Percentiles rank a stretch among this genome's conserved stretches.
Conservation (phyloP, 371 early-diverging fungal species). For the Apophysomyces variabilis region DNA sequence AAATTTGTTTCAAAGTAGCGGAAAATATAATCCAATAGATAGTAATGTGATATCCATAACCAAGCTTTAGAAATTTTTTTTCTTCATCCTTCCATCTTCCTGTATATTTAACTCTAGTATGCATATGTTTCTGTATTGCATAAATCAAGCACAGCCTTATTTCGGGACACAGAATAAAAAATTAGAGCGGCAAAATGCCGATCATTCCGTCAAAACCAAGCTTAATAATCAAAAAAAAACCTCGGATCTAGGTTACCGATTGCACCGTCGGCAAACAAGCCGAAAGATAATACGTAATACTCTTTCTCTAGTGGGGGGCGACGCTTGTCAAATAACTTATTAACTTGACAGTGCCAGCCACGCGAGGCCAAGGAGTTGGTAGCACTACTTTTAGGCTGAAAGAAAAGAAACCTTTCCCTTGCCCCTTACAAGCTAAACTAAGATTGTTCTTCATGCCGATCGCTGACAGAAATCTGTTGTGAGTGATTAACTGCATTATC, state of each 20-base stretch:
- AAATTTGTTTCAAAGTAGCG: no score
- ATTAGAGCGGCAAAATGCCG: neutral
- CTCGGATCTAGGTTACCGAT: neutral
- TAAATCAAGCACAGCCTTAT: neutral
- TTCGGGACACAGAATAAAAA: neutral
- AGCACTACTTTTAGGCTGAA: neutral
- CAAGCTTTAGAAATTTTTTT: no score
- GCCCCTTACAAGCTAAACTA: neutral
- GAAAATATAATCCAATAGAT: neutral
- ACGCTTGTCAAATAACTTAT: neutral
- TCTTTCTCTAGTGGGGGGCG: neutral
- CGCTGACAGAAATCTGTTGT: neutral
- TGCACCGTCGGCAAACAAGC: conserved; percentile 1
- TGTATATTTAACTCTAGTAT: neutral
- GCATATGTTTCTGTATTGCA: neutral
- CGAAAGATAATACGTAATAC: neutral
- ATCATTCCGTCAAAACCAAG: conserved; percentile 1
- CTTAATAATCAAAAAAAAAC: neutral
- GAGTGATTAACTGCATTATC: neutral
- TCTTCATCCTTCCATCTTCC: neutral
- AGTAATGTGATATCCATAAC: neutral
- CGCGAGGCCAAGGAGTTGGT: neutral
- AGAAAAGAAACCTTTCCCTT: neutral
- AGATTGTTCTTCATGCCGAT: neutral
- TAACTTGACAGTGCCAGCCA: neutral